phyloP scores from a whole-genome alignment of 108 stramenopile species.

The Fragilariopsis cylindrus region DNA sequence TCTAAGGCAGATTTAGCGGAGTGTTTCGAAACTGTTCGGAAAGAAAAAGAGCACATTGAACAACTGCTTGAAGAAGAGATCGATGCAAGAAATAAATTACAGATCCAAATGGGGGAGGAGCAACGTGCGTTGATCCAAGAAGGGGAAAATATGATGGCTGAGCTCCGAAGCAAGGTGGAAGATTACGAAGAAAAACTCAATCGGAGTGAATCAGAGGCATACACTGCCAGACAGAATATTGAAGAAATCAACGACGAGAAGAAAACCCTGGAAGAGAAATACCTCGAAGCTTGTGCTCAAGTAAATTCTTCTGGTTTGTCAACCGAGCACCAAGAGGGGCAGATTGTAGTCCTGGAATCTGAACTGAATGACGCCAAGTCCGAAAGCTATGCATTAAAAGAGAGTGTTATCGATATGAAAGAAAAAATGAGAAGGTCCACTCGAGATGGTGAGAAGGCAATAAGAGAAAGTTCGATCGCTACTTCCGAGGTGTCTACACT shows the following conservation, averaged over 20 bases:
- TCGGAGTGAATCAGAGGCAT: slow-evolving; percentile 64
- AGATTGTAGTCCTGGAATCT: slow-evolving; percentile 15
- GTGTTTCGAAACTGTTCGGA: slow-evolving; percentile 12
- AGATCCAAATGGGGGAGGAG: slow-evolving; percentile 67
- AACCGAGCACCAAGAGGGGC: slow-evolving; percentile 5
- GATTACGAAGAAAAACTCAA: slow-evolving; percentile 44
- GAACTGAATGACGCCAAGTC: slow-evolving; percentile 29
- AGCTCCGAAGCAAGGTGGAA: slow-evolving; percentile 40
- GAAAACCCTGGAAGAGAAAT: slow-evolving; percentile 36
- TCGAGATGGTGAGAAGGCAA: slow-evolving; percentile 22
- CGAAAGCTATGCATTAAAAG: slow-evolving; percentile 34
- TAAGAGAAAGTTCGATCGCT: slow-evolving; percentile 20
- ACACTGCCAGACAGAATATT: slow-evolving; percentile 48
- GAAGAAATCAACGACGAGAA: slow-evolving; percentile 57
- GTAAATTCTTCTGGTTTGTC: slow-evolving; percentile 23
- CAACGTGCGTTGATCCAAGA: slow-evolving; percentile 65
- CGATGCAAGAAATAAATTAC: slow-evolving; percentile 39
- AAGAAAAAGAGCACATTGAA: slow-evolving; percentile 52
- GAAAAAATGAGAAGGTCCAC: slow-evolving; percentile 29
- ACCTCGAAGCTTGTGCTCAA: slow-evolving; percentile 19
- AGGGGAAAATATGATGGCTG: slow-evolving; percentile 58
- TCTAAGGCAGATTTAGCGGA: slow-evolving; percentile 1
- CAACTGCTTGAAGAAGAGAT: slow-evolving; percentile 44
- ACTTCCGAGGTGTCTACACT: slow-evolving; percentile 21
- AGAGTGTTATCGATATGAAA: slow-evolving; percentile 35